phyloP scores from a whole-genome alignment of 306 rosid genomes.

The Medicago truncatula region MtrunA17r5.0-ANR NC_053044.1:7730501-7731000 shows the following conservation, averaged over 20 bases:
- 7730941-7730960: conserved; percentile 89
- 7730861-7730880: conserved; percentile 83
- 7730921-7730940: conserved; percentile 77
- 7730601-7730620: not conserved
- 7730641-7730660: not conserved
- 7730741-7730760: not conserved
- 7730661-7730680: not conserved
- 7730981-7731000: conserved; percentile 83
- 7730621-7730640: not conserved
- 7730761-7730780: not conserved
- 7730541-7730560: not conserved
- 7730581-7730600: not conserved
- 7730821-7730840: conserved; percentile 84
- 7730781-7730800: conserved; percentile 29
- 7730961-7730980: conserved; percentile 72
- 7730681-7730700: not conserved
- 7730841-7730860: conserved; percentile 72
- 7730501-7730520: not conserved
- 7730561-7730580: not conserved
- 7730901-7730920: conserved; percentile 54
- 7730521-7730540: not conserved
- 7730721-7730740: not conserved
- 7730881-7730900: conserved; percentile 60
- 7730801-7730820: conserved; percentile 78
- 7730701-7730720: not conserved